Percentiles rank a stretch among this genome's conserved stretches.
Evolutionary conservation across 805 yeast genomes (phyloP).

Genomic region (Ogataea trehalophila): DNA sequence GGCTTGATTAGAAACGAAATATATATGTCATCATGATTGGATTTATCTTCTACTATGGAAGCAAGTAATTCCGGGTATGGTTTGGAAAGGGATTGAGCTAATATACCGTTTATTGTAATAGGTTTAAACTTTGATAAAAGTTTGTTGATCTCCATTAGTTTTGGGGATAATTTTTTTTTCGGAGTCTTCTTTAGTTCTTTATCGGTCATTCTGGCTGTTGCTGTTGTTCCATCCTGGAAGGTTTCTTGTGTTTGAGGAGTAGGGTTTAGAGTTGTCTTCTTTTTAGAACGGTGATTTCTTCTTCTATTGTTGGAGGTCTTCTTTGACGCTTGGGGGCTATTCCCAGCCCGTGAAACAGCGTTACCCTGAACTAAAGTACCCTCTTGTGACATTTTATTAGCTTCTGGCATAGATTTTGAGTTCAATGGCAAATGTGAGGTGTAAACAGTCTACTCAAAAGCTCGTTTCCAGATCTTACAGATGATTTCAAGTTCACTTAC

Average conservation of each 20-base stretch:
- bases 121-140: slow-evolving; percentile 18
- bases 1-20: slow-evolving; percentile 47
- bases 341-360: too few relatives aligned
- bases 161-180: slow-evolving; percentile 6
- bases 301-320: background rate
- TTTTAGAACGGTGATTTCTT: background rate
- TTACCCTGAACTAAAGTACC: too few relatives aligned
- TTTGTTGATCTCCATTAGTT: slow-evolving; percentile 18
- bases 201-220: background rate
- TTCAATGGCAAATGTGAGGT: too few relatives aligned
- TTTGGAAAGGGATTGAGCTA: slow-evolving; percentile 14
- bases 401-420: too few relatives aligned
- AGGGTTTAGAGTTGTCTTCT: background rate
- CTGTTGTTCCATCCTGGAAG: background rate
- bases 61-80: slow-evolving; percentile 16
- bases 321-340: background rate
- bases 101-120: slow-evolving; percentile 29
- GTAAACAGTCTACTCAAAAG: too few relatives aligned
- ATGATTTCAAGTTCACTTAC: too few relatives aligned
- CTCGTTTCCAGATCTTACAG: too few relatives aligned
- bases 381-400: too few relatives aligned
- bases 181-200: background rate
- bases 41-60: slow-evolving; percentile 9
- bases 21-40: slow-evolving; percentile 28
- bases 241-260: background rate